These are phyloP conservation scores for Schizosaccharomyces osmophilus DNA, from an alignment of 805 yeast species.

Conservation along the genomic window DNA sequence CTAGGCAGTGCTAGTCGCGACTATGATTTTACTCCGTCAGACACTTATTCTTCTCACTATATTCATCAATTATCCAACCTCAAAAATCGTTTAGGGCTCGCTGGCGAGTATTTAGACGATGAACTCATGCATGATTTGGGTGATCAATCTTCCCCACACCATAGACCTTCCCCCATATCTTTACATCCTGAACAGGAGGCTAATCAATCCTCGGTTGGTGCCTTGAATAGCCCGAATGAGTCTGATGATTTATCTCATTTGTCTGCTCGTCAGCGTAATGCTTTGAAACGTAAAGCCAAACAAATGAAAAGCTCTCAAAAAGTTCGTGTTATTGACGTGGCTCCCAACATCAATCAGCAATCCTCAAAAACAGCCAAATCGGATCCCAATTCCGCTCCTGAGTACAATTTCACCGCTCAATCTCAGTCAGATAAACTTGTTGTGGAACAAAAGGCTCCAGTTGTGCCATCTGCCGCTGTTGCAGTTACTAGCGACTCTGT, in stretches of 20 bases:
- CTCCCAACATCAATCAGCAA: not conserved
- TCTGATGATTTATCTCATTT: conserved; percentile 23
- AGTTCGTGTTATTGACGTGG: conserved; percentile 14
- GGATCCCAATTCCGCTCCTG: conserved; percentile 4
- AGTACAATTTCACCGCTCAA: conserved; percentile 36
- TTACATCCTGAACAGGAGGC: conserved; percentile 3
- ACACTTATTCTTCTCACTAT: conserved; percentile 21
- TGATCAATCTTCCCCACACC: conserved; percentile 12
- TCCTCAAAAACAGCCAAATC: conserved; percentile 1
- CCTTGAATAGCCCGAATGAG: conserved; percentile 4
- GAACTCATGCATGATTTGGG: conserved; percentile 11
- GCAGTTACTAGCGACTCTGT: conserved; percentile 19
- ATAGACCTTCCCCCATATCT: not conserved
- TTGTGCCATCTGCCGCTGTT: conserved; percentile 30
- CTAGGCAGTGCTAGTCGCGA: conserved; percentile 39
- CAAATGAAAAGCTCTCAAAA: conserved; percentile 17
- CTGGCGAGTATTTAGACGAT: conserved; percentile 18
- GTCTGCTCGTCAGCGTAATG: conserved; percentile 53
- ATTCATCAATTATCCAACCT: conserved; percentile 28
- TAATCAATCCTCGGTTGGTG: conserved; percentile 4
- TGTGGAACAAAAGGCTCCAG: conserved; percentile 43
- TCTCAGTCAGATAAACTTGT: conserved; percentile 45
- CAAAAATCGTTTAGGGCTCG: conserved; percentile 21
- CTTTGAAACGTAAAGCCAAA: conserved; percentile 81
- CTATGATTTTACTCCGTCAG: conserved; percentile 17